Evolutionary conservation across 2,329 filamentous ascomycete species (phyloP), one percentile per base, ranked within the genome.

Genomic region (Hypomyces rosellus): DNA sequence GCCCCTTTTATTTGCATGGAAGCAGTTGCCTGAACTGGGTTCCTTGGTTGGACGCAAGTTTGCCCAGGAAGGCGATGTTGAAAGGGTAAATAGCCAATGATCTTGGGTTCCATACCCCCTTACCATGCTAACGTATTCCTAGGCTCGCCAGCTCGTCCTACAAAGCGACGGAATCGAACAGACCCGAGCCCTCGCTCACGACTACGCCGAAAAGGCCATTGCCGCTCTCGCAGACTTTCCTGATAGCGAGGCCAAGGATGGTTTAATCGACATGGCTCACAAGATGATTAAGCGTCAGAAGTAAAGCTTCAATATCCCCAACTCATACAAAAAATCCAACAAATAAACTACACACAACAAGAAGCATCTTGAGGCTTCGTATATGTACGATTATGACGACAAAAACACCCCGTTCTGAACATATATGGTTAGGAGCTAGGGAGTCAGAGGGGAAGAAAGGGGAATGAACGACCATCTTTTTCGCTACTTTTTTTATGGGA

Each of bases 1-100:
- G 12, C 93, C 93, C 14, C 72, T 99, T 56, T 73, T 99, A 39
- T 99, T 97, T 73, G 93, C 93, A 1, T 99, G 93, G 93, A 91
- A 91, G 72, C 81, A 86, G 57, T 88, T 88, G 61, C 81, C 84
- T 20, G 89, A 93, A 69, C 73, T 99, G 25, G 93, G 93, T 4
- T 81, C 82, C 47, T 74, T 99, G 57, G 93, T 99, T 14, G 93
- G 93, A 42, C 84, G 93, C 69, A 96, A 95, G 70, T 99, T 99
- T 67, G 76, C 78, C 42, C 71, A 80, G 61, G 81, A 89, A 58
- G 93, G 93, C 5, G 93, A 99, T 72, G 88, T 96, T 45, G 74
- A 84, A 59, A 84, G 75, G 76, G 92, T 96, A 69, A 74, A 85
- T 73, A 47, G 40, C 44, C 47, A 46, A 25, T 43, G 1, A 8